Base-by-base conservation (phyloP, 768 basidiomycete species). In the Leccinum broughii region DNA sequence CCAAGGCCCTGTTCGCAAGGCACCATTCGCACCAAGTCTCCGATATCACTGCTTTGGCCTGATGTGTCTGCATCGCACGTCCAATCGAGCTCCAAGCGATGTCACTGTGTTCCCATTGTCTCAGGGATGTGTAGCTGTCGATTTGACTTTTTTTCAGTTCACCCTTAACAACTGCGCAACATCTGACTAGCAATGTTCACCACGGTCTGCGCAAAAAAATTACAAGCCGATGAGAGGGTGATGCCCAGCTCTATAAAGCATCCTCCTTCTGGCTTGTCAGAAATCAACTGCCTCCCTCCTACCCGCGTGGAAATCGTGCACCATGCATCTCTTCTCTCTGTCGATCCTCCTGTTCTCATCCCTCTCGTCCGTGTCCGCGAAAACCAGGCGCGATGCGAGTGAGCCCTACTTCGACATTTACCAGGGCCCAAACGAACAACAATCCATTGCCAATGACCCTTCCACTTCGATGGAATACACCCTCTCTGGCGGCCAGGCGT, bases 401-500 rank as follows among this genome's bases (percentile, higher is more conserved):
- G 49, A 58, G 58, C 54, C 64, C 4, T 61, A 57, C 41, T 61
- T 66, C 50, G 55, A 66, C 39, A 59, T 57, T 17, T 66, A 59
- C 35, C 55, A 66, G 37, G 63, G 60, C 4, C 49, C 63, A 15
- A 61, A 54, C 52, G 32, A 55, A 39, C 63, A 66, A 34, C 56
- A 62, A 37, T 59, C 63, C 7, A 24, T 62, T 20, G 34, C 37
- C 35, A 59, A 64, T 57, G 63, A 61, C 14, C 54, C 60, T 22
- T 61, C 63, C 41, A 61, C 63, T 51, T 51, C 58, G 41, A 50
- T 66, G 5, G 57, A 61, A 30, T 66, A 61, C 30, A 66, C 64
- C 51, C 59, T 66, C 8, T 64, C 63, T 15, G 64, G 52, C 3
- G 65, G 65, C 26, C 54, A 64, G 28, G 32, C 60, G 65, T 64